Base-by-base conservation (phyloP, 2,329 filamentous ascomycete genomes). In the Herpotrichia juniperi region DNA sequence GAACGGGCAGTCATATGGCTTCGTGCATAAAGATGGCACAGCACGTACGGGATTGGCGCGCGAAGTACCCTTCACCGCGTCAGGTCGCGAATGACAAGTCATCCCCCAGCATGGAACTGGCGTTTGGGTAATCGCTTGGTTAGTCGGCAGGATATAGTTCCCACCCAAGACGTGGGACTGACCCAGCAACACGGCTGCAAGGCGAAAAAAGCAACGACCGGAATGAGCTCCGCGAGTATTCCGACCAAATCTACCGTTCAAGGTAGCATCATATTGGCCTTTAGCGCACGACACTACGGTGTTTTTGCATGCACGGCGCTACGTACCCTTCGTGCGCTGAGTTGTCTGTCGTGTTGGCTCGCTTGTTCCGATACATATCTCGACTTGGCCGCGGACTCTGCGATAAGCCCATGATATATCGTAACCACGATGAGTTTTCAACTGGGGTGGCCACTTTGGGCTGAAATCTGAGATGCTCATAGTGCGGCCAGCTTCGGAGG, bases 321-420 rank as follows among this genome's bases (percentile, higher is more conserved):
- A 40, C 24, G 35, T 49, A 14, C 6, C 19, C 21, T 14, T 45
- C 28, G 26, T 40, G 42, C 28, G 34, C 32, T 37, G 46, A 46
- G 46, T 8, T 40, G 37, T 43, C 54, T 53, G 50, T 50, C 52
- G 44, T 46, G 45, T 50, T 49, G 51, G 45, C 34, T 60, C 51
- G 57, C 58, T 62, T 59, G 52, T 42, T 62, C 42, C 32, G 53
- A 54, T 51, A 51, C 56, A 57, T 46, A 63, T 44, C n/a, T 30
- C n/a, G 44, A 57, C 34, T 53, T 54, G 45, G 56, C 50, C 51
- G 58, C 52, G 60, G 52, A 56, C 56, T 45, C 25, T 39, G 48
- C 53, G 61, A 68, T 68, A 67, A 64, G 64, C 59, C 56, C 53
- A 58, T 50, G 53, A 48, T 26, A 53, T 54, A 54, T 52, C 45